Evolutionary conservation across 2,329 filamentous ascomycete species (phyloP).

Genomic region (Aureobasidium zeae): DNA sequence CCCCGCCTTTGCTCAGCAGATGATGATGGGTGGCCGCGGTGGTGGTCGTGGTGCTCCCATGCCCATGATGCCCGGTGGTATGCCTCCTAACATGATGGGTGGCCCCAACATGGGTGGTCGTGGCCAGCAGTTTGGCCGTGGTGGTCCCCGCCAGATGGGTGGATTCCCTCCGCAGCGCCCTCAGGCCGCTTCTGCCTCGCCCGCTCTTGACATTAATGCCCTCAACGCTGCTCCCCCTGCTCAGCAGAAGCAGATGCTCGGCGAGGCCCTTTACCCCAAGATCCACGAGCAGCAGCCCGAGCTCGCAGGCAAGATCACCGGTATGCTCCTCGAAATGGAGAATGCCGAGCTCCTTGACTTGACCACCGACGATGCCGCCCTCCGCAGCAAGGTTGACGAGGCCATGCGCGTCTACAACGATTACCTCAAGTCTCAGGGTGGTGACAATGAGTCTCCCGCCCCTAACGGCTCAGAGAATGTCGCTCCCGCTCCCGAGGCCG

Average conservation of each 20-base stretch:
- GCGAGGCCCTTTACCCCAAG: slow-evolving; percentile 97
- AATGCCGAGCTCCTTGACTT: slow-evolving; percentile 87
- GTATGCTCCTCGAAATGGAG: slow-evolving; percentile 99
- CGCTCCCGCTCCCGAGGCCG: slow-evolving; percentile 26
- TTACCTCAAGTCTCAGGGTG: slow-evolving; percentile 80
- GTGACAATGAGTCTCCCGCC: slow-evolving; percentile 24
- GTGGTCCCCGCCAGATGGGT: slow-evolving; percentile 28
- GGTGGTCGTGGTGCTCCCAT: slow-evolving; percentile 59
- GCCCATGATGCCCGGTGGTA: slow-evolving; percentile 54
- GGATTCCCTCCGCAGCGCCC: slow-evolving; percentile 31
- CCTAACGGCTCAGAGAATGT: slow-evolving; percentile 30
- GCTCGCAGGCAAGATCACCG: slow-evolving; percentile 96
- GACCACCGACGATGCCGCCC: slow-evolving; percentile 82
- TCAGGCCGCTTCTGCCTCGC: slow-evolving; percentile 23
- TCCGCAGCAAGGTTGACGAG: slow-evolving; percentile 94
- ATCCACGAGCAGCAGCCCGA: slow-evolving; percentile 91
- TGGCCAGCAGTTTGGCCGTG: slow-evolving; percentile 25
- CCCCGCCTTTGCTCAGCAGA: slow-evolving; percentile 52
- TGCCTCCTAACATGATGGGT: slow-evolving; percentile 54
- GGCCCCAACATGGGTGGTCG: slow-evolving; percentile 32
- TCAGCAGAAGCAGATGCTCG: slow-evolving; percentile 98
- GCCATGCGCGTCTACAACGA: slow-evolving; percentile 96
- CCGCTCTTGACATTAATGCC: slow-evolving; percentile 42
- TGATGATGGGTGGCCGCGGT: slow-evolving; percentile 54
- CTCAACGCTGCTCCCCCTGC: slow-evolving; percentile 49